Base-by-base conservation (phyloP, 2,329 filamentous ascomycete species). In the Lecanosticta acicola region DNA sequence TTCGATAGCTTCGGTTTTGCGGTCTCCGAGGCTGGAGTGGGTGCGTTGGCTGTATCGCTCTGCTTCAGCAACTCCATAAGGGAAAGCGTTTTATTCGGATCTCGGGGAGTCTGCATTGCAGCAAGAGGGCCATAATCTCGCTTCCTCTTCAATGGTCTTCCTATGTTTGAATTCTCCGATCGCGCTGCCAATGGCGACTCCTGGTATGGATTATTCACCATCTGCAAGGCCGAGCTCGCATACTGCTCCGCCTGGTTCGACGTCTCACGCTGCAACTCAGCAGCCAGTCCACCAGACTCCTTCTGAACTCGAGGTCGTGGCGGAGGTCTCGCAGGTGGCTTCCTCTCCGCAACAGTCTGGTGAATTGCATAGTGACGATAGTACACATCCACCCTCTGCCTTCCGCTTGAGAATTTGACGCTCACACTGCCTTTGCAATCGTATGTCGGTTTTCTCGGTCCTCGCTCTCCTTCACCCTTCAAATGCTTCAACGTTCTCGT, bases 401-500 rank as follows among this genome's bases (percentile, higher is more conserved):
- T 67, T 21, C 54, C 59, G 7, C 64, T 61, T n/a, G 68, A 71
- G 59, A 73, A 74, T 61, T 73, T 73, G 57, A 74, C 66, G 21
- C 67, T 68, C 19, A 74, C 58, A 21, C 70, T 68, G 26, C 71
- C 71, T 48, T 68, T 71, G 62, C 71, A 74, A 54, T 73, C 71
- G 51, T 71, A 74, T 24, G 72, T 71, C 7, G 70, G 69, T 55
- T 73, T 73, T 13, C 67, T 49, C 20, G 54, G 53, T 4, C 57
- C 47, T 48, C 56, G 36, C 48, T 57, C 51, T 13, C 39, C 46
- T 34, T 52, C 57, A 29, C 50, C 49, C 43, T 57, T 57, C 21
- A 54, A 49, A 36, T 59, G 56, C 39, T 61, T 61, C 39, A 55
- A 47, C 7, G 57, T 57, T 14, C 60, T 52, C 11, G 55, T 52